A percentile compares a stretch with the other conserved stretches of the same genome.
Evolutionary conservation across 73 alveolate genomes (phyloP).

Genomic region (Paramecium primaurelia): DNA sequence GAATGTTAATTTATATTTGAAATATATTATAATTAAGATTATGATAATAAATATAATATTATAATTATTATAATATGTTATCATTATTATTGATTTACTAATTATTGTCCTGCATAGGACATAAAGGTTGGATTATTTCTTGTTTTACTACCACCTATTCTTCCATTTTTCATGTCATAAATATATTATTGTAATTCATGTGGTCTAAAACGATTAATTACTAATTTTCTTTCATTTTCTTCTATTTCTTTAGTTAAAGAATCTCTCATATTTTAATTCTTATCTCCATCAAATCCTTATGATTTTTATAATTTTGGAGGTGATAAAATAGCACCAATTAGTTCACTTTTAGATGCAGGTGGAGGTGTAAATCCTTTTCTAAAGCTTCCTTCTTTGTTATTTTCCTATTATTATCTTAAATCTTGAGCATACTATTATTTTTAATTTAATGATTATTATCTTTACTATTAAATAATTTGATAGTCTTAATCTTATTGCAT

Average conservation of each 20-base stretch:
- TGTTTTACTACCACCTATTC: not conserved
- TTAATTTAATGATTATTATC: not conserved
- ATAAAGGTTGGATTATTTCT: slow-evolving; percentile 33
- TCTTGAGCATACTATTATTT: not conserved
- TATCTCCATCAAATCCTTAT: not conserved
- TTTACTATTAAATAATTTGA: not conserved
- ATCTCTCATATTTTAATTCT: not conserved
- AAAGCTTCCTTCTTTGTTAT: not conserved
- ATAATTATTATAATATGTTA: not conserved
- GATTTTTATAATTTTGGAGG: not conserved
- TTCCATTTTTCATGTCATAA: slow-evolving; percentile 22
- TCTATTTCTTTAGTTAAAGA: not conserved
- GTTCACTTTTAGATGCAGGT: not conserved
- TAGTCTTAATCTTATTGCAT: not conserved
- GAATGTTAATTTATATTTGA: no score
- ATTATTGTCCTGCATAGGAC: slow-evolving; percentile 44
- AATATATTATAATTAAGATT: not conserved
- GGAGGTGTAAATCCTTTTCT: not conserved
- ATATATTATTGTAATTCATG: slow-evolving; percentile 18
- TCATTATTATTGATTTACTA: not conserved
- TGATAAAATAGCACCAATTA: not conserved
- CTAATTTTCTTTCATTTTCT: not conserved
- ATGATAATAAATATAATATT: not conserved
- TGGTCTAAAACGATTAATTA: not conserved
- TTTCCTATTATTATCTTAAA: not conserved